Base-by-base conservation (phyloP, 2,329 filamentous ascomycete genomes). In the Aspergillus persii region DNA sequence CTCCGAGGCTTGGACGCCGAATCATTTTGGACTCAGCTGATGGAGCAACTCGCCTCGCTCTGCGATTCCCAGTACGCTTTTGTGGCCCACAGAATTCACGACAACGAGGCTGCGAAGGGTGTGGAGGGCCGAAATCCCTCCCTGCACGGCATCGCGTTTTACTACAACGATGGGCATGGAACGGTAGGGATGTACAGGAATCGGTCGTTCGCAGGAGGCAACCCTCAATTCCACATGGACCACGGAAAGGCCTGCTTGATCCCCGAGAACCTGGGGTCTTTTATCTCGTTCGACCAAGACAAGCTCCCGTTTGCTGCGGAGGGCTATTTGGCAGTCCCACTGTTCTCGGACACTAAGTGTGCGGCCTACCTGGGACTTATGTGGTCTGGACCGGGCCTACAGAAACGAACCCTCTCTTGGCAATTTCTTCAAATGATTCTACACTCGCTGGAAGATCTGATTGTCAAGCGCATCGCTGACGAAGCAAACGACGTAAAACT, bases 361-460 rank as follows among this genome's bases (percentile, higher is more conserved):
- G 84, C 89, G 66, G 87, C 85, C 26, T 86, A 90, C 71, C 86
- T 91, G 68, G 88, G 88, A n/a, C 78, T 88, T 70, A 86, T 90
- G 79, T 91, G 88, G 88, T 86, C 86, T 5, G 75, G 78, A 48
- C 81, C 88, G 61, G 87, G 86, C n/a, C 78, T 86, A 15, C 75
- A 77, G 15, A 79, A 80, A 50, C 80, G 83, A 50, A 77, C 76
- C 12, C 70, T 89, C 29, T 83, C 86, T 7, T 91, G 88, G 88
- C 81, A 81, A 1, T 89, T 85, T 69, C 78, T 88, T 27, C 88
- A 90, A 70, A 83, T 89, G 80, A 77, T 90, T 47, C 75, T 90
- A 65, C 87, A 89, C 70, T 83, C 87, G 1, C 73, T 91, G 46
- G 88, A 91, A 70, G 88, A 90, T 66, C 74, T 89, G 67, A 84